Evolutionary conservation across 352 stramenopile species (phyloP), one percentile per base, ranked within the genome.

Genomic region (Phytophthora lateralis): DNA sequence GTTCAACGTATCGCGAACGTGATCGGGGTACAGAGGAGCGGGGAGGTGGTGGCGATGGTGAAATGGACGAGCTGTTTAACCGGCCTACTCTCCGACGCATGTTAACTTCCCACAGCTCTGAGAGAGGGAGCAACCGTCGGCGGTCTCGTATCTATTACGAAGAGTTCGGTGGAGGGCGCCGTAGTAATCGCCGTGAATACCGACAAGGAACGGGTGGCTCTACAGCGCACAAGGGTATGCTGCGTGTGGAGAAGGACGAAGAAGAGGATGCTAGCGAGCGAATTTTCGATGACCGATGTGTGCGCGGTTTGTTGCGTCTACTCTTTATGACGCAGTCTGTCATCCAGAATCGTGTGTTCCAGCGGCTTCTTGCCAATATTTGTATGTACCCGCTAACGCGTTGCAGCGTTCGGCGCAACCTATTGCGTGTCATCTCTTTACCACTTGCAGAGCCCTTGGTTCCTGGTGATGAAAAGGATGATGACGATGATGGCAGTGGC

Each of bases 271-370:
- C 67, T 9, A 46, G 60, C 17, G 82, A 93, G 18, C 80, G 82
- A 3, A 85, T 93, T 30, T 73, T 91, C 9, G 77, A 91, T 42
- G 82, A 95, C 39, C 57, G 50, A 4, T 88, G 75, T 15, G 79
- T 96, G 10, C 70, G 82, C 39, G 75, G 78, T 4, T 56, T 96
- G 44, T 54, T 95, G 21, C 82, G 80, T 3, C 50, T 95, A 42
- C 66, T 96, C 1, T 94, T 92, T 52, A 89, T 93, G 82, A 75
- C 76, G 10, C 78, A 93, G 44, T 95, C 85, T 0, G 72, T 93
- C 41, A 80, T 92, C 30, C 81, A 94, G 49, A 93, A 93, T 50
- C 84, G 85, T 17, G 86, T 93, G 11, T 87, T 92, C 17, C 84
- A 93, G 68, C 81, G 80, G 5, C 60, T 96, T 4, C 54, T 96